A percentile compares a stretch with the other conserved stretches of the same genome.
phyloP scores from a whole-genome alignment of 2,329 filamentous ascomycete genomes.

The Penicillium sp. region DNA sequence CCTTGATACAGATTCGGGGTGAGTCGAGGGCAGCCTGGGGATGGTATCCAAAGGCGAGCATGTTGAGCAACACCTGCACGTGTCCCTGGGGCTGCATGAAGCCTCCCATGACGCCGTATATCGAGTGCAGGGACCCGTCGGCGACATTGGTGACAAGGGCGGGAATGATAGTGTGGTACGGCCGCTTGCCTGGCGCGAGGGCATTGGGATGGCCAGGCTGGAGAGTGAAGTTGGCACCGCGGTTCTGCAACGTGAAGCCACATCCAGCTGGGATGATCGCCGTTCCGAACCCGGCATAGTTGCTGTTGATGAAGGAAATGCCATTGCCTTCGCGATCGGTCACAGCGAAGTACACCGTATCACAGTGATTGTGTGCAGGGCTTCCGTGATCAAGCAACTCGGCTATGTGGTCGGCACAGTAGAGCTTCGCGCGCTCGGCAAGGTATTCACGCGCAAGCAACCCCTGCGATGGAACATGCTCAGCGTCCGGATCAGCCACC shows the following conservation, averaged over 20 bases:
- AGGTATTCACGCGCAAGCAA: slow-evolving; percentile 74
- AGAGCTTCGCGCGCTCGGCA: slow-evolving; percentile 63
- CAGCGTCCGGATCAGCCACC: slow-evolving; percentile 71
- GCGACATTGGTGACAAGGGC: slow-evolving; percentile 76
- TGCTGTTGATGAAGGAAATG: slow-evolving; percentile 95
- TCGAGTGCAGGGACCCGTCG: slow-evolving; percentile 73
- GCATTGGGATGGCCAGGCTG: slow-evolving; percentile 69
- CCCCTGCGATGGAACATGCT: slow-evolving; percentile 64
- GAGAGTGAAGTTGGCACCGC: slow-evolving; percentile 81
- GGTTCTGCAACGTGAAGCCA: slow-evolving; percentile 92
- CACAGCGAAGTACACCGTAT: slow-evolving; percentile 91
- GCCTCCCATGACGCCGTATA: slow-evolving; percentile 96
- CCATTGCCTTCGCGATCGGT: slow-evolving; percentile 82
- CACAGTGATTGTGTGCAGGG: slow-evolving; percentile 78
- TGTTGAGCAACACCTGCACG: slow-evolving; percentile 86
- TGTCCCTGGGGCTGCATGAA: slow-evolving; percentile 99
- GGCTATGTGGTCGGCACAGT: slow-evolving; percentile 53
- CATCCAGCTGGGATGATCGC: slow-evolving; percentile 79
- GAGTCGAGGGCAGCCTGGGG: slow-evolving; percentile 89
- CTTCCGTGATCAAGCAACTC: slow-evolving; percentile 66
- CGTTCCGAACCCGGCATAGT: slow-evolving; percentile 83
- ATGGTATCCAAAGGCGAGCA: slow-evolving; percentile 74
- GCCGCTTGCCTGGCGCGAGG: slow-evolving; percentile 76
- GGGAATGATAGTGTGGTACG: slow-evolving; percentile 97
- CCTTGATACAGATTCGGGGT: slow-evolving; percentile 82